Conservation (phyloP, 2,329 filamentous ascomycete genomes). For the Sporothrix brunneoviolacea region DNA sequence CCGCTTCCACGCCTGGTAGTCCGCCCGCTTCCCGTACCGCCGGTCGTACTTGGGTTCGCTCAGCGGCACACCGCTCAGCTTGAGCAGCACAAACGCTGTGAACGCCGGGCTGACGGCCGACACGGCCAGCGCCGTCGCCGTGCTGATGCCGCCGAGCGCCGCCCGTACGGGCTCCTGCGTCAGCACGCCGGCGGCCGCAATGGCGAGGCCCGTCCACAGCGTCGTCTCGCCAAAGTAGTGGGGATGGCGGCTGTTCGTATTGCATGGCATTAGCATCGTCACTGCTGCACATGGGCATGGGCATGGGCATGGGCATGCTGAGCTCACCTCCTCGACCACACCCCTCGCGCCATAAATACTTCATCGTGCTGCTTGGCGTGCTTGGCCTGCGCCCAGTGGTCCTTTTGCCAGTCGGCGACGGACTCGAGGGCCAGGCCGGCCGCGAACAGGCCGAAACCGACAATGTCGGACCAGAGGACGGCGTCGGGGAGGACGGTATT, state of each 20-base stretch:
- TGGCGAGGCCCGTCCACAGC: constrained; percentile 62
- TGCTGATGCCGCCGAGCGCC: constrained; percentile 38
- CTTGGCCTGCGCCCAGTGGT: constrained; percentile 53
- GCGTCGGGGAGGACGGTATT: constrained; percentile 37
- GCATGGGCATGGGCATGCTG: no score
- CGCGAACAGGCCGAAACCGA: constrained; percentile 44
- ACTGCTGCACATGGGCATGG: no score
- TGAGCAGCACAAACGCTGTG: constrained; percentile 54
- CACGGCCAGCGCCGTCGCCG: constrained; percentile 31
- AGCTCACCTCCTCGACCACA: constrained; percentile 58
- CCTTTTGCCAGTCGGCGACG: constrained; percentile 58
- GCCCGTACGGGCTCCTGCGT: constrained; percentile 45
- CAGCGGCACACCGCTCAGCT: constrained; percentile 58
- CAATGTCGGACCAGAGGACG: constrained; percentile 29
- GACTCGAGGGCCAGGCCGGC: constrained; percentile 56
- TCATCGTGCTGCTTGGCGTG: constrained; percentile 60
- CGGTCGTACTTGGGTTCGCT: constrained; percentile 65
- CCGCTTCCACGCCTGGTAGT: constrained; percentile 62
- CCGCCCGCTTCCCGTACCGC: constrained; percentile 54
- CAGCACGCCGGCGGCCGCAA: constrained; percentile 50
- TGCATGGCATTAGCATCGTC: no score
- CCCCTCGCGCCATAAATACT: constrained; percentile 55
- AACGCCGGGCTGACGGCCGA: constrained; percentile 58
- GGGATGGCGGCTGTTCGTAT: constrained; percentile 57
- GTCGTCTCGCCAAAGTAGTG: constrained; percentile 69